A percentile compares a stretch with the other conserved stretches of the same genome.
Evolutionary conservation across 2,329 filamentous ascomycete species (phyloP).

Genomic region (Arthrobotrys sinensis): DNA sequence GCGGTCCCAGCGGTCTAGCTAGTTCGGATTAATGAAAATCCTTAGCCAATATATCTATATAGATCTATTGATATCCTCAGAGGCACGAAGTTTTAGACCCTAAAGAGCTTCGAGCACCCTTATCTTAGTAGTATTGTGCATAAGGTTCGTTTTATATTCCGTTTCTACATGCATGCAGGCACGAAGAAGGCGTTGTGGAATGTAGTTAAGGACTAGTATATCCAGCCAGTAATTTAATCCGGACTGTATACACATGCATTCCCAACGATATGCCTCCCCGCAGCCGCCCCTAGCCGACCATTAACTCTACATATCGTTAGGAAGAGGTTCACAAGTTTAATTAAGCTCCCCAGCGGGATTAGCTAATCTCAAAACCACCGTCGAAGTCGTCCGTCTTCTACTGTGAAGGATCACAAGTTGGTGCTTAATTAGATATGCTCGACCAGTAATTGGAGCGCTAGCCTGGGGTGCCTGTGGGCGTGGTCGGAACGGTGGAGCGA

Average conservation of each 20-base stretch:
- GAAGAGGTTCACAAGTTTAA: too few species aligned
- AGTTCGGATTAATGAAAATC: neutral
- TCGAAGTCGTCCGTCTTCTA: neutral
- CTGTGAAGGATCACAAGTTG: constrained; percentile 15
- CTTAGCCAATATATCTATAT: neutral
- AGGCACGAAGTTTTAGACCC: neutral
- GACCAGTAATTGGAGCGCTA: constrained; percentile 13
- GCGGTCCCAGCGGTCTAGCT: neutral
- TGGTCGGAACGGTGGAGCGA: constrained; percentile 47
- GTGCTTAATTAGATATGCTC: constrained; percentile 5
- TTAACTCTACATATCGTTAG: too few species aligned
- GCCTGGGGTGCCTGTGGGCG: constrained; percentile 1
- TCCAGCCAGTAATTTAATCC: too few species aligned
- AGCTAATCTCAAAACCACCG: neutral
- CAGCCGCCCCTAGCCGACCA: too few species aligned
- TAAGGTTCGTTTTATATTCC: neutral
- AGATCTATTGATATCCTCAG: too few species aligned
- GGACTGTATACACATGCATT: too few species aligned
- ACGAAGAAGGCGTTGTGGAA: too few species aligned
- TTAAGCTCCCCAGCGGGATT: too few species aligned
- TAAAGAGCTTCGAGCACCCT: neutral
- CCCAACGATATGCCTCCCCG: too few species aligned
- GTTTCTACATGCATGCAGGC: neutral
- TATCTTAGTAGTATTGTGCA: neutral
- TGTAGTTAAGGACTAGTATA: too few species aligned